Conservation (phyloP, 768 basidiomycete species). For the Dioszegia aurantiaca region DNA sequence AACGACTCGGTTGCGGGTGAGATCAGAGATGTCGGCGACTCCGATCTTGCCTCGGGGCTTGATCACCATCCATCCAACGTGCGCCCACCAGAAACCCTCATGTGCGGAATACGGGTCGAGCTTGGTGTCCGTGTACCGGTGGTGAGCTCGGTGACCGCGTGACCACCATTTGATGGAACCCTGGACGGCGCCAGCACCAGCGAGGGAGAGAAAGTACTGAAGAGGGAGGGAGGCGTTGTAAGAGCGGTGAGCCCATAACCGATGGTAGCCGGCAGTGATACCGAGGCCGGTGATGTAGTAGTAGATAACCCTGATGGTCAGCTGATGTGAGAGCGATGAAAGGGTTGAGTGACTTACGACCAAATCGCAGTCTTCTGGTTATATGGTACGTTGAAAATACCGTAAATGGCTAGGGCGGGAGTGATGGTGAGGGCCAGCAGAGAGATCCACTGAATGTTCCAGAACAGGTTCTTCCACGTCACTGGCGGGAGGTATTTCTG, state of each 20-base stretch:
- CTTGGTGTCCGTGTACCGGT: constrained; percentile 94
- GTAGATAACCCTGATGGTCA: constrained; percentile 58
- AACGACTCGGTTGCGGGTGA: constrained; percentile 74
- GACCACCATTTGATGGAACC: constrained; percentile 99
- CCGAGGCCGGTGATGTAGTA: constrained; percentile 85
- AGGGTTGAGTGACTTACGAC: constrained; percentile 39
- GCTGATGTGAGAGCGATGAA: background rate
- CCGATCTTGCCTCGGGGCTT: constrained; percentile 86
- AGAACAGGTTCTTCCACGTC: constrained; percentile 63
- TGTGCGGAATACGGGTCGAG: constrained; percentile 94
- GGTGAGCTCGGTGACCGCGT: constrained; percentile 94
- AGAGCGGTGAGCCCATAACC: constrained; percentile 92
- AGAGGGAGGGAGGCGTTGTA: constrained; percentile 87
- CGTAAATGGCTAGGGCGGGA: constrained; percentile 71
- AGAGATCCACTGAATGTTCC: constrained; percentile 65
- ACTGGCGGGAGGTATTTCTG: constrained; percentile 69
- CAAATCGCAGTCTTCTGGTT: constrained; percentile 73
- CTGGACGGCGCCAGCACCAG: constrained; percentile 88
- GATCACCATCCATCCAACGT: constrained; percentile 80
- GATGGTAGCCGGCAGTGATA: constrained; percentile 76
- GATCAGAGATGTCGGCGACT: constrained; percentile 82
- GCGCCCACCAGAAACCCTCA: constrained; percentile 79
- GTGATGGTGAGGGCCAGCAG: constrained; percentile 69
- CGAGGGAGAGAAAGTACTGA: constrained; percentile 76
- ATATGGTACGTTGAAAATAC: constrained; percentile 61